These are phyloP conservation scores for Backusella luteola DNA, from an alignment of 192 early-diverging fungal genomes.

Conservation along the genomic window DNA sequence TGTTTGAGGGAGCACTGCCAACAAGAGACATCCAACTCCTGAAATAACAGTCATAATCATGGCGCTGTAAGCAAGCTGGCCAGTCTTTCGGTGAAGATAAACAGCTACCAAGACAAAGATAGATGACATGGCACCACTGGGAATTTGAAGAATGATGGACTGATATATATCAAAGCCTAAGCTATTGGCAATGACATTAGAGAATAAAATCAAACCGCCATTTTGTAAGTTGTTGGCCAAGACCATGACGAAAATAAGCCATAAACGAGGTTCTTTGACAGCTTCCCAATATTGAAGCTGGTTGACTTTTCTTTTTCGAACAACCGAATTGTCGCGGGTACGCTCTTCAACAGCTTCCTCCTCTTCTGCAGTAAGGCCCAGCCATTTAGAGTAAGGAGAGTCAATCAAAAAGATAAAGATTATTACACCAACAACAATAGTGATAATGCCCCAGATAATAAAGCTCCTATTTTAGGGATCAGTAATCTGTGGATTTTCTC, in stretches of 20 bases:
- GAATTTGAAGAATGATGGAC: constrained; percentile 9
- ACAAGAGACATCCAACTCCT: background rate
- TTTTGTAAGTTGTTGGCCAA: constrained; percentile 16
- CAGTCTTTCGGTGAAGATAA: background rate
- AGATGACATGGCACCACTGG: background rate
- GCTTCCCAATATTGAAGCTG: constrained; percentile 23
- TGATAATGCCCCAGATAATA: constrained; percentile 22
- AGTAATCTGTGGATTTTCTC: background rate
- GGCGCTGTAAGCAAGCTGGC: background rate
- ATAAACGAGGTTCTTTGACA: constrained; percentile 22
- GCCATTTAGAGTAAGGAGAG: background rate
- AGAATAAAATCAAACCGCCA: constrained; percentile 24
- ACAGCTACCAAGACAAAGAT: background rate
- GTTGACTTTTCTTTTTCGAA: background rate
- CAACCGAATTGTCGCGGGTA: constrained; percentile 15
- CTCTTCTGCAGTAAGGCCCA: constrained; percentile 17
- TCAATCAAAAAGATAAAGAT: constrained; percentile 31
- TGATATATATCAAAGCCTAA: constrained; percentile 17
- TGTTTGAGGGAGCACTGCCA: background rate
- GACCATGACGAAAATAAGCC: background rate
- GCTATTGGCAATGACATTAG: background rate
- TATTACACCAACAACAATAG: constrained; percentile 8
- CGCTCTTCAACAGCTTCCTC: constrained; percentile 25
- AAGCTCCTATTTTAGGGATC: constrained; percentile 12
- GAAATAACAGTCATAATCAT: background rate